A percentile compares a stretch with the other conserved stretches of the same genome.
phyloP scores from a whole-genome alignment of 2,329 filamentous ascomycete genomes.

The Alternaria brassicae region DNA sequence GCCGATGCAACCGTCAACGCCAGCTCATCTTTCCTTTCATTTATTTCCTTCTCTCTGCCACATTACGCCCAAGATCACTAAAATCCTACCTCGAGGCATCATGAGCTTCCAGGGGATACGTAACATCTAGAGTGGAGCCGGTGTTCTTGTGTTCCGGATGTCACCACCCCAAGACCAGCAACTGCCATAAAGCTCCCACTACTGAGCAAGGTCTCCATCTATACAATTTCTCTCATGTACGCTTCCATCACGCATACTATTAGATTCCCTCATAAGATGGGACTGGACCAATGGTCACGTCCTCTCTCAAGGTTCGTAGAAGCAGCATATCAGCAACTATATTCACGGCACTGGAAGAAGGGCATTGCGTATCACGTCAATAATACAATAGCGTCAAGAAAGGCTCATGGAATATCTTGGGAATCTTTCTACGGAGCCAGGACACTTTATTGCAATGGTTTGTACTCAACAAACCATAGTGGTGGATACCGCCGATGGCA shows the following conservation, averaged over 20 bases:
- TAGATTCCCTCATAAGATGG: neutral
- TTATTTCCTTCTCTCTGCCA: neutral
- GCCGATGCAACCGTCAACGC: neutral
- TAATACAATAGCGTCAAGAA: neutral
- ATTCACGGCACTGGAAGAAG: neutral
- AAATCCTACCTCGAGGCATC: accelerated
- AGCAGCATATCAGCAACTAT: neutral
- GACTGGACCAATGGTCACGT: neutral
- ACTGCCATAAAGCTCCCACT: neutral
- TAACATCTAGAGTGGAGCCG: neutral
- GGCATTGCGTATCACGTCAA: neutral
- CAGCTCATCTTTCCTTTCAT: neutral
- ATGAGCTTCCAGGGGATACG: neutral
- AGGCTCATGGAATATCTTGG: neutral
- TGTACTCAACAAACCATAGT: neutral
- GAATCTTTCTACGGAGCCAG: neutral
- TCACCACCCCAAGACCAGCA: neutral
- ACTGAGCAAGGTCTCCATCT: neutral
- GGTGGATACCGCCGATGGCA: neutral
- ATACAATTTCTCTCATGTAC: neutral
- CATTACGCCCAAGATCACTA: neutral
- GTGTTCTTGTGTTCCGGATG: neutral
- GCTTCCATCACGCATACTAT: neutral
- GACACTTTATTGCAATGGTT: neutral
- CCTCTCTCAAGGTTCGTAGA: neutral